A percentile compares a stretch with the other conserved stretches of the same genome.
Evolutionary conservation across 1,139 yeast species (phyloP).

Genomic region (Meyerozyma sp.): DNA sequence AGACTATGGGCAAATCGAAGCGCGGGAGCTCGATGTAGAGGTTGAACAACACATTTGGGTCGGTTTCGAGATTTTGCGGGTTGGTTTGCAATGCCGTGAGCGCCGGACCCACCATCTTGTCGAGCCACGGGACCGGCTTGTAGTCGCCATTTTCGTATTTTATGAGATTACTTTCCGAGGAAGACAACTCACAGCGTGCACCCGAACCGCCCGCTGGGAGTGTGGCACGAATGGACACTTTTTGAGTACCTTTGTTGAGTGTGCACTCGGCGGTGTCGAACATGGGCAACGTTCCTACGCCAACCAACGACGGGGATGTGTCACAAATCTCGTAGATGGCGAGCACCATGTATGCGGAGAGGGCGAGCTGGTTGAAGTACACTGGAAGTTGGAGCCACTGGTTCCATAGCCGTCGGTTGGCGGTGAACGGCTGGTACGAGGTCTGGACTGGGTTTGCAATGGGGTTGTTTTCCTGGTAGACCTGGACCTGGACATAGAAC

Average conservation of each 20-base stretch:
- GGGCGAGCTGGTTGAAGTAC: constrained; percentile 60
- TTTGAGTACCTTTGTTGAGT: constrained; percentile 35
- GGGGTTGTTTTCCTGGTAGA: constrained; percentile 56
- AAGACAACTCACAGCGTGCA: not conserved
- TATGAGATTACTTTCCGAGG: constrained; percentile 48
- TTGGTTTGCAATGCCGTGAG: constrained; percentile 15
- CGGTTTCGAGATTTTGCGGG: constrained; percentile 2
- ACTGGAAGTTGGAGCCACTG: constrained; percentile 71
- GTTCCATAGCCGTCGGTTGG: constrained; percentile 37
- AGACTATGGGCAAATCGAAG: constrained; percentile 79
- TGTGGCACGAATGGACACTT: constrained; percentile 20
- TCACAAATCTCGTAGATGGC: constrained; percentile 64
- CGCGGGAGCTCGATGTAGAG: constrained; percentile 67
- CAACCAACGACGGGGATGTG: constrained; percentile 45
- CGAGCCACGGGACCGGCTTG: constrained; percentile 68
- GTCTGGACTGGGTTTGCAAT: constrained; percentile 67
- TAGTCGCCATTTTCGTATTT: constrained; percentile 67
- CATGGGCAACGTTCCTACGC: constrained; percentile 53
- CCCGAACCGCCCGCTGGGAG: constrained; percentile 2
- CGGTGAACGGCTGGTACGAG: constrained; percentile 54
- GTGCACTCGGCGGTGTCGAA: constrained; percentile 50
- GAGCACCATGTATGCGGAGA: constrained; percentile 55
- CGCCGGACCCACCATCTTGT: constrained; percentile 56
- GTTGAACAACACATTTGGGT: constrained; percentile 27
- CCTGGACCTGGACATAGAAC: constrained; percentile 55